phyloP scores from a whole-genome alignment of 352 stramenopile genomes.

The Peronospora tabacina region DNA sequence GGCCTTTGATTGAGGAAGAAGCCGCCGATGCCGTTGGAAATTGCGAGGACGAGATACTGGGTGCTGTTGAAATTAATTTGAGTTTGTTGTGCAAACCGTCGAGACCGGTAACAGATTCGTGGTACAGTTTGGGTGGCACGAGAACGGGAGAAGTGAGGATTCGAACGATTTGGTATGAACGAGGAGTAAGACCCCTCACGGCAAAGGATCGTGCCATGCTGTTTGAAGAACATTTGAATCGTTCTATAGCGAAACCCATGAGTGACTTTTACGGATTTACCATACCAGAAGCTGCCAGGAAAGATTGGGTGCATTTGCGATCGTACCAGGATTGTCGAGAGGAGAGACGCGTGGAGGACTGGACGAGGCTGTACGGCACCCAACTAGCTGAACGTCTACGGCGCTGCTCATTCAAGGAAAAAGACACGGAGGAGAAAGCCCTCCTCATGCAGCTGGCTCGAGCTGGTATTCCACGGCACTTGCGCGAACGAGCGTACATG shows the following conservation, averaged over 20 bases:
- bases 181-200: conserved; percentile 10
- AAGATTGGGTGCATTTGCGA: conserved; percentile 52
- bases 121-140: conserved; percentile 46
- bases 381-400: conserved; percentile 36
- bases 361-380: conserved; percentile 42
- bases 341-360: conserved; percentile 54
- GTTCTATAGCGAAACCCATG: conserved; percentile 19
- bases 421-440: conserved; percentile 25
- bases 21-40: not conserved
- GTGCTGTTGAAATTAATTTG: conserved; percentile 45
- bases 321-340: conserved; percentile 75
- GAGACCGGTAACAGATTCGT: conserved; percentile 41
- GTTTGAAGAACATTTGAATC: conserved; percentile 36
- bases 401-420: conserved; percentile 27
- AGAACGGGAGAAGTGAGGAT: conserved; percentile 58
- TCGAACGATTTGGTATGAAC: conserved; percentile 44
- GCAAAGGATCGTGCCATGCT: conserved; percentile 28
- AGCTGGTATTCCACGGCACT: conserved; percentile 51
- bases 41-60: conserved; percentile 41
- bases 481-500: conserved; percentile 67
- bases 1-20: conserved; percentile 14
- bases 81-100: conserved; percentile 30
- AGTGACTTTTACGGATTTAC: conserved; percentile 62
- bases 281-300: conserved; percentile 32
- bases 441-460: conserved; percentile 35